Evolutionary conservation across 176 grass and related monocot genomes (phyloP).

Genomic region (Avena atlantica): DNA sequence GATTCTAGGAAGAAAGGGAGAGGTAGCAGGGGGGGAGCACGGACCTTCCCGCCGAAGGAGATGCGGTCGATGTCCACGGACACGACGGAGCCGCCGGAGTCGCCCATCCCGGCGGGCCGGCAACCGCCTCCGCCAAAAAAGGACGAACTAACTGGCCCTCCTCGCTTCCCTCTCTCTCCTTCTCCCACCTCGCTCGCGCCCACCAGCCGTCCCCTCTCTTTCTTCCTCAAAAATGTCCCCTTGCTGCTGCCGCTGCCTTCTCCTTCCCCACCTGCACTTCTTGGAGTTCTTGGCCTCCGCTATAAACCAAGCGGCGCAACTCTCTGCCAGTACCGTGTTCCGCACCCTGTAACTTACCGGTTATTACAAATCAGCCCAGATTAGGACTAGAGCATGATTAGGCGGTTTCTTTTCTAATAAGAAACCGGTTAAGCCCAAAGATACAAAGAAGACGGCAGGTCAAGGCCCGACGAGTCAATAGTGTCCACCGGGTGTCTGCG

Average conservation of each 20-base stretch:
- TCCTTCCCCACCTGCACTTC: conserved; percentile 34
- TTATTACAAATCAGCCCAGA: conserved; percentile 28
- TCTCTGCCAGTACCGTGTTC: neutral
- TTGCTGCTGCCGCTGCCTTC: conserved; percentile 27
- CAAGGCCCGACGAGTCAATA: conserved; percentile 5
- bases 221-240: conserved; percentile 17
- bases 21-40: neutral
- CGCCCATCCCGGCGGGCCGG: conserved; percentile 59
- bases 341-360: neutral
- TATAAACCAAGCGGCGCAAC: conserved; percentile 49
- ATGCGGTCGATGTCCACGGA: conserved; percentile 90
- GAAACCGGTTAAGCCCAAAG: neutral
- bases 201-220: neutral
- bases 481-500: conserved; percentile 10
- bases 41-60: conserved; percentile 93
- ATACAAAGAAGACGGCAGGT: conserved; percentile 35
- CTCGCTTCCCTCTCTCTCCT: neutral
- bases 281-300: conserved; percentile 47
- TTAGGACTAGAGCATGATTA: neutral
- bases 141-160: neutral
- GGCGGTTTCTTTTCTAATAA: neutral
- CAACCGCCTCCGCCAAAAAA: conserved; percentile 31
- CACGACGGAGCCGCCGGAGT: conserved; percentile 81
- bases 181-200: neutral
- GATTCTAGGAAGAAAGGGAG: conserved; percentile 2